Conservation (phyloP, 192 early-diverging fungal genomes). For the Diversispora eburnea region DNA sequence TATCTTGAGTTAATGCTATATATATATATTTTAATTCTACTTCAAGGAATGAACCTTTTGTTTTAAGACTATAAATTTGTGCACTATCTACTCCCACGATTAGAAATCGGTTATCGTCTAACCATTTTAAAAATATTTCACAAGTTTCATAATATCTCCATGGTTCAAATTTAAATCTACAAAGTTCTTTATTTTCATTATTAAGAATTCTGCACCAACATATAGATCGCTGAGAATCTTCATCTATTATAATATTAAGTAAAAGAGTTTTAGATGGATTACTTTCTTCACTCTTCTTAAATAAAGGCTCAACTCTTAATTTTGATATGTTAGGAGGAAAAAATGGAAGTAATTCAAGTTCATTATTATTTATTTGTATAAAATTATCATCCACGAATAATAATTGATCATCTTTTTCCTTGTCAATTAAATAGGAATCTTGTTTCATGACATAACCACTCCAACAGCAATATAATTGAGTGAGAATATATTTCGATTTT, state of each 20-base stretch:
- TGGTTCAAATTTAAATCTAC: constrained; percentile 8
- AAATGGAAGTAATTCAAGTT: background rate
- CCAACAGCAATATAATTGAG: constrained; percentile 14
- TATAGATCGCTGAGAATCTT: background rate
- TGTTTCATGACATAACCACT: background rate
- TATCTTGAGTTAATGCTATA: background rate
- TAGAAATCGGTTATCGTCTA: background rate
- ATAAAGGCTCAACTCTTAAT: background rate
- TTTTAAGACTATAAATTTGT: constrained; percentile 4
- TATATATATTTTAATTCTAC: constrained; percentile 8
- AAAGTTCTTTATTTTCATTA: background rate
- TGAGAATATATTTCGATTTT: background rate
- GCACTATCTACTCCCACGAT: background rate
- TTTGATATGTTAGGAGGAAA: background rate
- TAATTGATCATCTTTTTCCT: background rate
- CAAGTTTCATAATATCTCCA: background rate
- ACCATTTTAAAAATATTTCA: background rate
- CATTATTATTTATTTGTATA: background rate
- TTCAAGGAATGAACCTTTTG: background rate
- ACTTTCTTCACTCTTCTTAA: background rate
- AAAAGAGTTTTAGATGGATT: background rate
- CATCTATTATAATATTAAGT: background rate
- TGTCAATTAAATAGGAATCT: background rate
- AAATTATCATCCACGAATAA: background rate
- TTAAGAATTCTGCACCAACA: background rate